Evolutionary conservation across 306 rosid genomes (phyloP), one percentile per base, ranked within the genome.

Genomic region (Sindora glabra): DNA sequence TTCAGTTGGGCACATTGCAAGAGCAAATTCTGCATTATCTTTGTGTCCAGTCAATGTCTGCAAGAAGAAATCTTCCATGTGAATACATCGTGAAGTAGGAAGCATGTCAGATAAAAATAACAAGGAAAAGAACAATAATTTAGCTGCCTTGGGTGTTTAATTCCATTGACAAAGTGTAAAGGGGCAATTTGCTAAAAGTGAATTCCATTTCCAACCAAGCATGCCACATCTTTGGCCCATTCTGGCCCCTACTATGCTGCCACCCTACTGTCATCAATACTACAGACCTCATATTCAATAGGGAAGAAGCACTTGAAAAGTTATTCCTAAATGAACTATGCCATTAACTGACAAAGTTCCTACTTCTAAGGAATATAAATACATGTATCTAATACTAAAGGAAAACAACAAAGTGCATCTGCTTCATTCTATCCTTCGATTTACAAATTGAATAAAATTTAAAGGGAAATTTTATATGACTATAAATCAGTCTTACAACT

Each of bases 21-120:
- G 91, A 48, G 84, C 85, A 70, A 74, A 81, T 66, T 73, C 83
- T 40, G 81, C 89, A 82, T 82, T 82, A 55, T 82, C 89, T 70
- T 82, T 85, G 70, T 82, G 89, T 59, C 89, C 89, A 62, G 89
- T 82, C 73, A 82, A 74, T 58, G 79, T 82, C 89, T 82, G 82
- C 68, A 72, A 19, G 57, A 29, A 24, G 21, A 12, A 13, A 29
- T 4, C 34, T 1, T 29, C 2, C 5, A 29, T 29, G 34, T 1
- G 8, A 29, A 29, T 9, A 29, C 8, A 29, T 29, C 34, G 8
- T 29, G 34, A 29, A 29, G 34, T 29, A 1, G 3, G 8, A 1
- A 2, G 0, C 34, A 29, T 29, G 34, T 9, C 8, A 29, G 34
- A 29, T 4, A 29, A 4, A 1, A 29, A 29, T 9, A 2, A 29